A percentile compares a stretch with the other conserved stretches of the same genome.
phyloP scores from a whole-genome alignment of 139 green algal genomes.

The Mychonastes homosphaera region DNA sequence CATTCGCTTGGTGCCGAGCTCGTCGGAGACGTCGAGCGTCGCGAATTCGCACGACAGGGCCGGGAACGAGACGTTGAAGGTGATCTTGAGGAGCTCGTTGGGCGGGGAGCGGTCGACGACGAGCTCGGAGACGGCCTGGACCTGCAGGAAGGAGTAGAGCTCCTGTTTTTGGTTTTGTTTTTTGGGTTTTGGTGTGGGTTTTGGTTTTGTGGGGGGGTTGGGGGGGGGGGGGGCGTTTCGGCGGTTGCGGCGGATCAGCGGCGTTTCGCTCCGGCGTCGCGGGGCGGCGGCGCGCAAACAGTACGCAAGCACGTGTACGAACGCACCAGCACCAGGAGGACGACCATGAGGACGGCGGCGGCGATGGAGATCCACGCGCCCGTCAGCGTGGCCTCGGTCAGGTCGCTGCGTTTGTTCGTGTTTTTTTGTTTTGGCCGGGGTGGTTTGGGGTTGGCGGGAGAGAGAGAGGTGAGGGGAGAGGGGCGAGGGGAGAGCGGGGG shows the following conservation, averaged over 20 bases:
- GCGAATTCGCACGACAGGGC: conserved; percentile 93
- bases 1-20: conserved; percentile 79
- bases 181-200: background rate
- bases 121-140: conserved; percentile 55
- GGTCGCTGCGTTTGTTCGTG: conserved; percentile 51
- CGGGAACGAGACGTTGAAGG: conserved; percentile 95
- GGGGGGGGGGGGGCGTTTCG: too few relatives aligned
- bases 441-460: too few relatives aligned
- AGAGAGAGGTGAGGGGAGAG: background rate
- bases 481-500: background rate
- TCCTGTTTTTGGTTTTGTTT: conserved; percentile 53
- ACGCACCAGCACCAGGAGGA: conserved; percentile 73
- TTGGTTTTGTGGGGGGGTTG: background rate
- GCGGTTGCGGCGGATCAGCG: background rate
- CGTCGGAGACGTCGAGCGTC: conserved; percentile 88
- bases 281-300: background rate
- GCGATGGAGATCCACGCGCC: conserved; percentile 79
- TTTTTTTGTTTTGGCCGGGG: background rate
- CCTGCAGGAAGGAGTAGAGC: conserved; percentile 57
- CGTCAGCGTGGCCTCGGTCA: conserved; percentile 86
- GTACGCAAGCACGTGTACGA: background rate
- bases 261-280: background rate
- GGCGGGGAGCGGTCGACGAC: conserved; percentile 81
- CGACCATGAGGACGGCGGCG: conserved; percentile 68
- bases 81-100: conserved; percentile 87